phyloP scores from a whole-genome alignment of 768 basidiomycete species.

The Goffeauzyma gilvescens region DNA sequence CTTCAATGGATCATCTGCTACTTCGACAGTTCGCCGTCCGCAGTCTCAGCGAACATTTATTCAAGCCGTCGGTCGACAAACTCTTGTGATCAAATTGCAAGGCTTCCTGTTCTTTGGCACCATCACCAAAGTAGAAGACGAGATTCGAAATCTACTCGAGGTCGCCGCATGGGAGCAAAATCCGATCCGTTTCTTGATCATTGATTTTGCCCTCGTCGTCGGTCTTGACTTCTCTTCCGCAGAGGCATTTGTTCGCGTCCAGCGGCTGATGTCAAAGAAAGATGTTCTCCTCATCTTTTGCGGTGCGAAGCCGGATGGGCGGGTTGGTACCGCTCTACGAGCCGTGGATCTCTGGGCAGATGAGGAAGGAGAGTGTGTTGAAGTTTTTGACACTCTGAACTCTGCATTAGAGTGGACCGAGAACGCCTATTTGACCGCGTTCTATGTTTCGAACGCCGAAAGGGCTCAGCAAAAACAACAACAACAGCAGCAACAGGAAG shows the following conservation, averaged over 20 bases:
- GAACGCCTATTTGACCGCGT: constrained; percentile 55
- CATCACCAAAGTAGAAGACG: constrained; percentile 70
- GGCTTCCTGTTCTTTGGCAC: constrained; percentile 48
- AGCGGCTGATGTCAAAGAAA: constrained; percentile 55
- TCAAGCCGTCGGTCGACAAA: constrained; percentile 79
- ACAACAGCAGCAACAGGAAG: too few relatives aligned
- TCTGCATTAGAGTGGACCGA: constrained; percentile 96
- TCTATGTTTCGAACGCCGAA: constrained; percentile 18
- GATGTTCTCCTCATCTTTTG: constrained; percentile 76
- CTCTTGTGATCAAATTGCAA: constrained; percentile 69
- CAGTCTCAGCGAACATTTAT: constrained; percentile 73
- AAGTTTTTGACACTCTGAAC: constrained; percentile 60
- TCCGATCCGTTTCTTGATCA: constrained; percentile 72
- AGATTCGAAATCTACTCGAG: constrained; percentile 57
- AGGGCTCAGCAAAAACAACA: too few relatives aligned
- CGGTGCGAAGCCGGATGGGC: constrained; percentile 43
- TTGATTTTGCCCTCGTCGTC: constrained; percentile 66
- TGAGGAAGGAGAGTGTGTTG: constrained; percentile 49
- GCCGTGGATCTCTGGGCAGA: constrained; percentile 55
- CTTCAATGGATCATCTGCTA: constrained; percentile 61
- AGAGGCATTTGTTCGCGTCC: constrained; percentile 82
- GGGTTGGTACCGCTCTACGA: constrained; percentile 51
- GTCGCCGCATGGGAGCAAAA: constrained; percentile 49
- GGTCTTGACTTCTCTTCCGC: constrained; percentile 90
- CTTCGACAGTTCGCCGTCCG: constrained; percentile 81